Evolutionary conservation across 169 alveolate species (phyloP).

Genomic region (Plasmodium falciparum): DNA sequence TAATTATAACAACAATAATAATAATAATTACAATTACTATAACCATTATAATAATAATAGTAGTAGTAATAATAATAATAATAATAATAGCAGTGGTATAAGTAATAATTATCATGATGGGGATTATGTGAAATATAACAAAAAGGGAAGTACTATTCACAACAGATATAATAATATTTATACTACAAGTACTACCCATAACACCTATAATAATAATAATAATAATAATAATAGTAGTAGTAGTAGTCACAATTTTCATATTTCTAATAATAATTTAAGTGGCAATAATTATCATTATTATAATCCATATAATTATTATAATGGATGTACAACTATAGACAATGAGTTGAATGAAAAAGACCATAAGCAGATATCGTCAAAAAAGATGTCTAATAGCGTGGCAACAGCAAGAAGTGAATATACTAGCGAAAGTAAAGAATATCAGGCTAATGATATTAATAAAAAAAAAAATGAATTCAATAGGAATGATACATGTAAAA

Average conservation of each 20-base stretch:
- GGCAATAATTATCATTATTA: neutral
- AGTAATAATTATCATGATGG: neutral
- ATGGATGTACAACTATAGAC: neutral
- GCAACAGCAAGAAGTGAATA: neutral
- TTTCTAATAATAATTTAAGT: neutral
- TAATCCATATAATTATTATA: neutral
- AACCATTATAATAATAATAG: neutral
- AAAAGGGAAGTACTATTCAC: neutral
- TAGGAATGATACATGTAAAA: slow-evolving; percentile 1
- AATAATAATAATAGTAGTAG: slow-evolving; percentile 5
- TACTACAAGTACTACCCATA: neutral
- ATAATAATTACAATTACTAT: neutral
- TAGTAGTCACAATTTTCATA: neutral
- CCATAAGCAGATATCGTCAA: neutral
- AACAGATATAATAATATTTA: neutral
- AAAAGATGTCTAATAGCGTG: neutral
- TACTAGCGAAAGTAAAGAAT: slow-evolving; percentile 4
- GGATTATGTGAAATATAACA: slow-evolving; percentile 8
- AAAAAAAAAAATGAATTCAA: slow-evolving; percentile 6
- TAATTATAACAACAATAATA: slow-evolving; percentile 1
- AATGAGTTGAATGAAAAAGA: neutral
- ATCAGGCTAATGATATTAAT: neutral
- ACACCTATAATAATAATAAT: slow-evolving; percentile 7
- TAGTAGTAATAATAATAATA: slow-evolving; percentile 10
- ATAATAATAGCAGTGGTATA: neutral